phyloP scores from a whole-genome alignment of 2,329 filamentous ascomycete species.

The Coniochaeta ligniaria region DNA sequence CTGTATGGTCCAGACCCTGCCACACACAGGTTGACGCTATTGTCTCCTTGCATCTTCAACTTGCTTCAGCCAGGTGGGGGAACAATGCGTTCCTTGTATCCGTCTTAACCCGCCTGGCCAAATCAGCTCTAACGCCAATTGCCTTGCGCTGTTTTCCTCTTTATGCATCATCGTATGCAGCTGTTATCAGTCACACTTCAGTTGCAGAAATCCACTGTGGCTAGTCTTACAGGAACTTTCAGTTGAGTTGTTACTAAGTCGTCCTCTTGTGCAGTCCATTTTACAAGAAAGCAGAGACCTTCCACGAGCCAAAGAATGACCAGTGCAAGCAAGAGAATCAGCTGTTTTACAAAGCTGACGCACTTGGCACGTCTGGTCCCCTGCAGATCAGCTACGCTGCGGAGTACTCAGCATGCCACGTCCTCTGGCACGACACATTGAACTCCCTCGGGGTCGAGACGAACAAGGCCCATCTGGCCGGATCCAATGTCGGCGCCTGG shows the following conservation, averaged over 20 bases:
- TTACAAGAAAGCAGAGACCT: slow-evolving; percentile 42
- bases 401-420: slow-evolving; percentile 31
- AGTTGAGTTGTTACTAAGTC: background rate
- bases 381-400: slow-evolving; percentile 39
- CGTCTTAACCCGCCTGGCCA: background rate
- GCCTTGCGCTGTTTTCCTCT: background rate
- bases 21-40: background rate
- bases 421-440: slow-evolving; percentile 35
- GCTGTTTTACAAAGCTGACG: slow-evolving; percentile 3
- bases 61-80: background rate
- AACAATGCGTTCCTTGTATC: background rate
- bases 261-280: slow-evolving; percentile 29
- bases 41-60: background rate
- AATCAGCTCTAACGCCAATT: background rate
- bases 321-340: slow-evolving; percentile 21
- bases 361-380: slow-evolving; percentile 35
- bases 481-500: slow-evolving; percentile 32
- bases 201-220: too few relatives aligned
- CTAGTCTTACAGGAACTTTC: background rate
- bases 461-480: slow-evolving; percentile 27
- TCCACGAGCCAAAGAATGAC: slow-evolving; percentile 29
- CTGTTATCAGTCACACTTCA: background rate
- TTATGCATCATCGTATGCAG: background rate
- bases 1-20: background rate
- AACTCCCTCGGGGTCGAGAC: slow-evolving; percentile 26